Base-by-base conservation (phyloP, 805 yeast species). In the Wickerhamiella sorbophila region DNA sequence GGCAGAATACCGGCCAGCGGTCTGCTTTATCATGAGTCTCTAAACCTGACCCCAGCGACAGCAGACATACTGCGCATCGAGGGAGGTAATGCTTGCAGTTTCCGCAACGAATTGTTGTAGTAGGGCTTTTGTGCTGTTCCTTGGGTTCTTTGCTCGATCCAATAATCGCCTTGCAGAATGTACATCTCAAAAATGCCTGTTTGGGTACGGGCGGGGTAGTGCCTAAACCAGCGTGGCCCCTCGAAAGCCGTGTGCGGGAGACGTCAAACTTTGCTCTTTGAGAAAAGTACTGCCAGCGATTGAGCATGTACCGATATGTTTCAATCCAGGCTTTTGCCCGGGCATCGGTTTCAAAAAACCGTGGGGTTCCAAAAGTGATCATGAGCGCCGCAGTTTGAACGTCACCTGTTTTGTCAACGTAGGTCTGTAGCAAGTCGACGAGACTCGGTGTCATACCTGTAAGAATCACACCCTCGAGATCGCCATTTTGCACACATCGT, bases 391-490 rank as follows among this genome's bases (percentile, higher is more conserved):
- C 95, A 0, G 94, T 86, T 58, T 88, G 98, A 2, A 86, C 80
- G 58, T 88, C 98, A 41, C 84, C 73, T 0, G 94, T 83, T 52
- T 87, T 69, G 58, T 86, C 88, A 27, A 87, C 91, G 59, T 81
- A 88, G 0, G 84, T 73, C 60, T 87, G 95, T 33, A 88, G 59
- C 37, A 88, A 65, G 54, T 82, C 82, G 26, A 84, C 74, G 0
- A 94, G 93, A 40, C 73, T 65, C 1, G 88, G 86, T 0, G 96
- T 86, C 21, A 88, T 71, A n/a, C 98, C 98, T 0, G 96, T 86
- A 36, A 88, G 62, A 15, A 87, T 75, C 33, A 88, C 65, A 1
- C 97, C 97, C 59, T 88, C 97, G 26, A 88, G 65, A 49, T 88
- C 95, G 5, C 98, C 98, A 42, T 72, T 67, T 2, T 63, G 59